Conservation (phyloP, 441 rosid species). For the Erysimum cheiri region DNA sequence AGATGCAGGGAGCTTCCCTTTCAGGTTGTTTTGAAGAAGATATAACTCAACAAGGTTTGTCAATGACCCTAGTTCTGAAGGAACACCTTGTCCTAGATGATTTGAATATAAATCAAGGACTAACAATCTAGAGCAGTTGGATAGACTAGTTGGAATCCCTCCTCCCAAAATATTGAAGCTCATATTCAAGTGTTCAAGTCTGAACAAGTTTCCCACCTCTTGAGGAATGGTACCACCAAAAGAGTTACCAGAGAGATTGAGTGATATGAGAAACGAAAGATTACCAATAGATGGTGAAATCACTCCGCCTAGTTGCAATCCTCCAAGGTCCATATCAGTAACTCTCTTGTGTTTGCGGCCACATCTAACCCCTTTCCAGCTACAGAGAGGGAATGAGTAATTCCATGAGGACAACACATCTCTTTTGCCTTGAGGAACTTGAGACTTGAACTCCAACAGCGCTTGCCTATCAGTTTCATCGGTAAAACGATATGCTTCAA, state of each 20-base stretch:
- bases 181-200: not conserved
- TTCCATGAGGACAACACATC: constrained; percentile 8
- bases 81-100: not conserved
- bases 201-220: constrained; percentile 16
- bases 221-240: constrained; percentile 15
- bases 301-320: not conserved
- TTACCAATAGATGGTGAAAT: constrained; percentile 27
- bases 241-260: not conserved
- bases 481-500: not conserved
- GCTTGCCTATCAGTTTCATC: not conserved
- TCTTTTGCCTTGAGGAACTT: not conserved
- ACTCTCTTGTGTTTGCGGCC: constrained; percentile 10
- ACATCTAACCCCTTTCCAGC: not conserved
- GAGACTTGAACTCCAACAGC: not conserved
- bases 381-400: not conserved
- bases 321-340: not conserved
- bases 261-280: constrained; percentile 1
- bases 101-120: not conserved
- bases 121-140: not conserved
- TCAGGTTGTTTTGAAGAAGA: not conserved
- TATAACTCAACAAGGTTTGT: no score
- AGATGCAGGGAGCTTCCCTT: constrained; percentile 10
- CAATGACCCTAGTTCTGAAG: no score
- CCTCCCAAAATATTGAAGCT: not conserved
- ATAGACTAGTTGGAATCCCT: not conserved